Evolutionary conservation across 768 basidiomycete genomes (phyloP), one percentile per base, ranked within the genome.

Genomic region (Rhizopogon vulgaris): DNA sequence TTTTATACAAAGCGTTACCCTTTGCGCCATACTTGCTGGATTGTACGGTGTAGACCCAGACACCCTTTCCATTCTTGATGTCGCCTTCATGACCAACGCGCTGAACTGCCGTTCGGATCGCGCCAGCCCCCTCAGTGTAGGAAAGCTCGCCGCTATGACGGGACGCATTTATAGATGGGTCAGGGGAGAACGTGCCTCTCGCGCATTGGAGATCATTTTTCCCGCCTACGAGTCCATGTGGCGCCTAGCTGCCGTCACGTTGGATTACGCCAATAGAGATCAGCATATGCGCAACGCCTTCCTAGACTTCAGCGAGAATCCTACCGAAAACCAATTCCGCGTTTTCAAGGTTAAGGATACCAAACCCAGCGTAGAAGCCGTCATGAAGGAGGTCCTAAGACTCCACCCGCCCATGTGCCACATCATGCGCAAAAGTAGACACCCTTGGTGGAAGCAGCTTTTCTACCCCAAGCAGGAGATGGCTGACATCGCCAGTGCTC

Each of bases 161-260:
- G 63, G 69, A 2, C 59, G 51, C 1, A 46, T 67, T 6, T 48
- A 59, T 17, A 38, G 27, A 3, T 75, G 82, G 54, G 54, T 83
- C 22, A 71, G 75, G 32, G 48, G 41, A 1, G 56, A 62, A 39
- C 22, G 22, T 22, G 22, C 22, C 22, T 22, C 22, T 22, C 22
- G 22, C 2, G 75, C 78, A 0, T 61, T 83, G 14, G 72, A 83
- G 41, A 72, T 73, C 51, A 70, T 85, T 49, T 73, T 84, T 40
- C 83, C 82, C 0, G 66, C 77, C 1, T 85, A 79, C 71, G 83
- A 85, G 60, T 78, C 78, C 0, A 64, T 84, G 40, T 84, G 84
- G 84, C 74, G 80, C 11, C 73, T 84, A 18, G 68, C 81, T 48
- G 82, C 82, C 1, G 60, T 78, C 0, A 73, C 76, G 1, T 64